Evolutionary conservation across 768 basidiomycete species (phyloP), one percentile per base, ranked within the genome.

Genomic region (Suillus paluster): DNA sequence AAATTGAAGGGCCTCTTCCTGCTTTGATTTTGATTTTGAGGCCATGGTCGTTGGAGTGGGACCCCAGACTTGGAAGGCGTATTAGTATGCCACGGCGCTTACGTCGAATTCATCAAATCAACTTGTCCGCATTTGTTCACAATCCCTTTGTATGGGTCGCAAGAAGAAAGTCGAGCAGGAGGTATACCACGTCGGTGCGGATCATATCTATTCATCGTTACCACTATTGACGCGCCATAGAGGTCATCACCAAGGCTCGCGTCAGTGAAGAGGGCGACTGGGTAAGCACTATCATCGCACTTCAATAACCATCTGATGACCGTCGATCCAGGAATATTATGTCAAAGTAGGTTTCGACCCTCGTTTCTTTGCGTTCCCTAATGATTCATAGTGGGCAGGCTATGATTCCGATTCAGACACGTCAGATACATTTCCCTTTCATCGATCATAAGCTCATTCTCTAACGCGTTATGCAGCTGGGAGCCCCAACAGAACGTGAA

Each of bases 1-100:
- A 77, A 99, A 89, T 70, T 89, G 90, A 23, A 95, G 87, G 23
- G 94, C 97, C 75, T 99, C 96, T 70, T 91, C 84, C 63, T 91
- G 86, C 72, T 92, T 93, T 33, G 90, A 88, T 77, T 90, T 92
- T 52, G 87, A 77, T 73, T 82, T 84, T 33, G 73, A 70, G 38
- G 78, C 38, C 78, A 81, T 82, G 4, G 56, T 52, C 54, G 49
- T 30, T 3, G 3, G 6, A 30, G 30, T 3, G 30, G 30, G 39
- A 27, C 48, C 46, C 49, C 45, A 58, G 6, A 30, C 45, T 41
- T 49, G 44, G 57, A 19, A 44, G 57, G 41, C 30, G 23, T 48
- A n/a, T 46, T 49, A 5, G 4, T 42, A n/a, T 30, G 23, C n/a
- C n/a, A 15, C 14, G 48, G 55, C 39, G 41, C 55, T 57, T 57